Evolutionary conservation across 129 eudicot genomes (phyloP).

Genomic region (Centrapalus pauciflorus): DNA sequence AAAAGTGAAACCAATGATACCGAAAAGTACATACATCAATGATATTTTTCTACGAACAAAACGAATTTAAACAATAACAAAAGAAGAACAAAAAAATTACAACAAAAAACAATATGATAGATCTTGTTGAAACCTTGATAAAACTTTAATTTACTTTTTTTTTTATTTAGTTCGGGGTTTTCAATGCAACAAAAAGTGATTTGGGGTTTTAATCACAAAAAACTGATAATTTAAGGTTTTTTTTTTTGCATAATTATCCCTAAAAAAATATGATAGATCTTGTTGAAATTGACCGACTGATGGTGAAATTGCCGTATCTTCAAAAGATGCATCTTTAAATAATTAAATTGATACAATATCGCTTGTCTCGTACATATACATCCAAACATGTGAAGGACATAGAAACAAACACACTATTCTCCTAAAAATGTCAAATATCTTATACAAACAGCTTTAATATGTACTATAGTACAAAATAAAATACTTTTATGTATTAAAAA

Average conservation of each 20-base stretch:
- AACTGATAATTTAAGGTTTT: too few relatives aligned
- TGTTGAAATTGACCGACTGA: neutral
- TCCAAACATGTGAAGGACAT: constrained; percentile 2
- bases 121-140: neutral
- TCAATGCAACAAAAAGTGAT: too few relatives aligned
- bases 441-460: constrained; percentile 16
- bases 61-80: neutral
- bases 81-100: too few relatives aligned
- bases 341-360: neutral
- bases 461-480: constrained; percentile 8
- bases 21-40: neutral
- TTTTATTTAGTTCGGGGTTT: too few relatives aligned
- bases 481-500: neutral
- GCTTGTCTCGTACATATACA: constrained; percentile 8
- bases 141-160: too few relatives aligned
- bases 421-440: neutral
- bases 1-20: neutral
- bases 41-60: neutral
- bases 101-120: too few relatives aligned
- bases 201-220: too few relatives aligned
- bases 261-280: neutral
- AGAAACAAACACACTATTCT: constrained; percentile 4
- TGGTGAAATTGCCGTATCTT: neutral
- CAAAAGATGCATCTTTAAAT: neutral
- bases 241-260: too few relatives aligned